Evolutionary conservation across 495 filamentous ascomycete genomes (phyloP).

Genomic region (Daldinia childiae): DNA sequence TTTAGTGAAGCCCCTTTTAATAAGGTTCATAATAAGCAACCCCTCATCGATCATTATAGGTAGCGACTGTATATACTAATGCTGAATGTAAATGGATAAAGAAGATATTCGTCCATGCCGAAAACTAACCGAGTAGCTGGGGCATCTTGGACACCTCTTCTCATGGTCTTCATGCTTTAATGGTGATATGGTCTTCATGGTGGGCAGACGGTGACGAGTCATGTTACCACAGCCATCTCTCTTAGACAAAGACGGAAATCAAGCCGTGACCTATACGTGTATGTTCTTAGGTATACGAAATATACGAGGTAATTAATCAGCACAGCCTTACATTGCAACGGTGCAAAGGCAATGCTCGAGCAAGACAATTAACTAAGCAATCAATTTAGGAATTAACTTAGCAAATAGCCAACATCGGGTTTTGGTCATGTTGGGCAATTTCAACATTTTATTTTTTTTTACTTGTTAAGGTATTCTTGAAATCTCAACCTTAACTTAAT

Average conservation of each 20-base stretch:
- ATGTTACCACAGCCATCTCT: neutral
- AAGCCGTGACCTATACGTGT: neutral
- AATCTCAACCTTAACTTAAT: too few relatives aligned
- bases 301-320: neutral
- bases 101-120: slow-evolving; percentile 5
- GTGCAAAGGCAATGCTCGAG: neutral
- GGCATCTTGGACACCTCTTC: too few relatives aligned
- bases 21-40: neutral
- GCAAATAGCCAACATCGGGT: too few relatives aligned
- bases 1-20: slow-evolving; percentile 17
- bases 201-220: slow-evolving; percentile 22
- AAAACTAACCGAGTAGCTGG: neutral
- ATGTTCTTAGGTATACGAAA: too few relatives aligned
- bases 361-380: too few relatives aligned
- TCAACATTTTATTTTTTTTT: too few relatives aligned
- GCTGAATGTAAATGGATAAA: neutral
- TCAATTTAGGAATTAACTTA: too few relatives aligned
- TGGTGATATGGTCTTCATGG: too few relatives aligned
- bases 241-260: neutral
- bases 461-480: too few relatives aligned
- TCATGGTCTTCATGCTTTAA: too few relatives aligned
- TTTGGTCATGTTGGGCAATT: too few relatives aligned
- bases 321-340: neutral
- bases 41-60: neutral
- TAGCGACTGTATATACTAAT: slow-evolving; percentile 5